Evolutionary conservation across 2,329 filamentous ascomycete genomes (phyloP).

Genomic region (Fusarium hostae): DNA sequence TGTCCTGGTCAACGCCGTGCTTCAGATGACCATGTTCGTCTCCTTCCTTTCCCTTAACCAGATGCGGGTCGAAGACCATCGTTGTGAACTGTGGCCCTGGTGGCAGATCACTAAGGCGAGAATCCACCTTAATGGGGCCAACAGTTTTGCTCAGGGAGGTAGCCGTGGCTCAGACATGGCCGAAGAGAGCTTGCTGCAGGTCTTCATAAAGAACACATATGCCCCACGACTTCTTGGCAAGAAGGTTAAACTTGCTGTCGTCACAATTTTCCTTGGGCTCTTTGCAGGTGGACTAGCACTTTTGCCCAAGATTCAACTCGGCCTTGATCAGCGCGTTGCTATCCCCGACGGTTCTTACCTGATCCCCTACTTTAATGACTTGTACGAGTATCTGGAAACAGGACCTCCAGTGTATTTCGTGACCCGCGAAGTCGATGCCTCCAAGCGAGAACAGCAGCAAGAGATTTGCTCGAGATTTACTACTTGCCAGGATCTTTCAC

Average conservation of each 20-base stretch:
- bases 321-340: slow-evolving; percentile 93
- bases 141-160: slow-evolving; percentile 67
- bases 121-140: slow-evolving; percentile 68
- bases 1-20: slow-evolving; percentile 94
- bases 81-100: slow-evolving; percentile 93
- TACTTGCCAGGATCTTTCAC: slow-evolving; percentile 83
- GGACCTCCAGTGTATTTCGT: slow-evolving; percentile 98
- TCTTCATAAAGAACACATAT: slow-evolving; percentile 90
- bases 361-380: slow-evolving; percentile 95
- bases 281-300: slow-evolving; percentile 88
- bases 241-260: slow-evolving; percentile 79
- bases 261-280: slow-evolving; percentile 85
- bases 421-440: slow-evolving; percentile 82
- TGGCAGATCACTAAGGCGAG: slow-evolving; percentile 81
- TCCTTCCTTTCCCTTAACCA: slow-evolving; percentile 93
- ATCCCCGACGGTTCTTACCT: slow-evolving; percentile 94
- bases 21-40: slow-evolving; percentile 97
- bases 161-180: slow-evolving; percentile 75
- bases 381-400: slow-evolving; percentile 90
- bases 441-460: slow-evolving; percentile 79
- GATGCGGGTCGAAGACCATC: slow-evolving; percentile 84
- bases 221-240: slow-evolving; percentile 83
- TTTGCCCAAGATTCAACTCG: slow-evolving; percentile 84
- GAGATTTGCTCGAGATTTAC: slow-evolving; percentile 92
- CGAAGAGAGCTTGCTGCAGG: slow-evolving; percentile 85